A percentile compares a stretch with the other conserved stretches of the same genome.
phyloP scores from a whole-genome alignment of 1,284 basidiomycete genomes.

The Tilletia horrida region DNA sequence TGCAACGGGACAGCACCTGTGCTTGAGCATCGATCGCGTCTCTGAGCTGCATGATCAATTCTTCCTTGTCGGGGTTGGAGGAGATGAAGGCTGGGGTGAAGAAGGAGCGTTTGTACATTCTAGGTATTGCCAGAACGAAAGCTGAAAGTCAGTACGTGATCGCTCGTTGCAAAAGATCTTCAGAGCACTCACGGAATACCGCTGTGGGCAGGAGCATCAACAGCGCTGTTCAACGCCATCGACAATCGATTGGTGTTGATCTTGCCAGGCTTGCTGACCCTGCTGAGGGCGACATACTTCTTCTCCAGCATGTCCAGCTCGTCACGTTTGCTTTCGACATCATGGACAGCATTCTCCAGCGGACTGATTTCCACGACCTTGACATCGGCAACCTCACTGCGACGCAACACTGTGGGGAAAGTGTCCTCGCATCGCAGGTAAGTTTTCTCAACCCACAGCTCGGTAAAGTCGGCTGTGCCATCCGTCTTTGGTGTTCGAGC shows the following conservation, averaged over 20 bases:
- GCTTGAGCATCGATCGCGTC: slow-evolving; percentile 71
- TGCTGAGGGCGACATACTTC: slow-evolving; percentile 72
- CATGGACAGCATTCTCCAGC: slow-evolving; percentile 75
- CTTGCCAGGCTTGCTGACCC: slow-evolving; percentile 60
- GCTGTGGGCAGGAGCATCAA: slow-evolving; percentile 75
- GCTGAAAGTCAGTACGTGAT: slow-evolving; percentile 6
- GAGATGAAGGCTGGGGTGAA: slow-evolving; percentile 69
- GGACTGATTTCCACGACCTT: slow-evolving; percentile 78
- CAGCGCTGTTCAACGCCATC: slow-evolving; percentile 80
- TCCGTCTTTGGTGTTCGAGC: neutral
- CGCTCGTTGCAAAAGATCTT: neutral
- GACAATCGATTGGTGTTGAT: slow-evolving; percentile 77
- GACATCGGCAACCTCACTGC: slow-evolving; percentile 80
- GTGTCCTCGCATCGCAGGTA: slow-evolving; percentile 65
- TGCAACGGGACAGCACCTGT: slow-evolving; percentile 74
- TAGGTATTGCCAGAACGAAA: neutral
- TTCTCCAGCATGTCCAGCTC: slow-evolving; percentile 70
- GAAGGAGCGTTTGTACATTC: slow-evolving; percentile 61
- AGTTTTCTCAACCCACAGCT: slow-evolving; percentile 74
- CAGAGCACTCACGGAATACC: slow-evolving; percentile 62
- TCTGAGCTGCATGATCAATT: slow-evolving; percentile 69
- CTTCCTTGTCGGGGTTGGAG: slow-evolving; percentile 68
- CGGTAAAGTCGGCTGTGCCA: slow-evolving; percentile 22
- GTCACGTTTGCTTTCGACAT: slow-evolving; percentile 72
- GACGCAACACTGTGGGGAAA: slow-evolving; percentile 84